A percentile compares a stretch with the other conserved stretches of the same genome.
Conservation (phyloP, 768 basidiomycete species). For the Lentinula lateritia region DNA sequence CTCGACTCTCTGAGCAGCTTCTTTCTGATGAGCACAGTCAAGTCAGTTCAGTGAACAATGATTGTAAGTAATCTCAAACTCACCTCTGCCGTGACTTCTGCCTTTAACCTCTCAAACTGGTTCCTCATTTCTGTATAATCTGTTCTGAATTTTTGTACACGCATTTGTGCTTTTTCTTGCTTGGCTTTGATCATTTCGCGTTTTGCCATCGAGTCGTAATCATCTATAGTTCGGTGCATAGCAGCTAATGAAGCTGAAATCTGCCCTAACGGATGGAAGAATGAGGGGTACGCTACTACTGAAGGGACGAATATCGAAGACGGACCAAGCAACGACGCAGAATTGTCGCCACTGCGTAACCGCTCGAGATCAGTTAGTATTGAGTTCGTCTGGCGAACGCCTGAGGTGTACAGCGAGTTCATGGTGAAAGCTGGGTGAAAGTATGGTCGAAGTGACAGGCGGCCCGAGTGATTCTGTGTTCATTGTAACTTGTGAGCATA, state of each 20-base stretch:
- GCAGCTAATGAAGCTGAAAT: constrained; percentile 96
- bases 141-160: constrained; percentile 84
- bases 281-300: constrained; percentile 11
- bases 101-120: constrained; percentile 79
- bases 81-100: constrained; percentile 47
- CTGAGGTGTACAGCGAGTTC: constrained; percentile 94
- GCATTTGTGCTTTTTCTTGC: constrained; percentile 94
- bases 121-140: constrained; percentile 80
- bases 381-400: constrained; percentile 86
- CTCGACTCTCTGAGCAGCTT: constrained; percentile 55
- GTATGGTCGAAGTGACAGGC: too few relatives aligned
- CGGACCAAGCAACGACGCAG: constrained; percentile 80
- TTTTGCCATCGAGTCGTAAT: constrained; percentile 95
- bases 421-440: constrained; percentile 50
- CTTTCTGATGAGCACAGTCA: constrained; percentile 37
- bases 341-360: constrained; percentile 74
- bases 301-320: constrained; percentile 12
- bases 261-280: constrained; percentile 63
- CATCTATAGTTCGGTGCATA: constrained; percentile 90
- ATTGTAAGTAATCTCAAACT: constrained; percentile 11
- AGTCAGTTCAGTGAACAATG: not conserved
- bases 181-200: constrained; percentile 95
- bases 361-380: constrained; percentile 84
- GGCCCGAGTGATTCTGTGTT: too few relatives aligned
- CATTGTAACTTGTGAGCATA: too few relatives aligned